Evolutionary conservation across 148 eudicot species (phyloP).

Genomic region (Spergularia bocconei): DNA sequence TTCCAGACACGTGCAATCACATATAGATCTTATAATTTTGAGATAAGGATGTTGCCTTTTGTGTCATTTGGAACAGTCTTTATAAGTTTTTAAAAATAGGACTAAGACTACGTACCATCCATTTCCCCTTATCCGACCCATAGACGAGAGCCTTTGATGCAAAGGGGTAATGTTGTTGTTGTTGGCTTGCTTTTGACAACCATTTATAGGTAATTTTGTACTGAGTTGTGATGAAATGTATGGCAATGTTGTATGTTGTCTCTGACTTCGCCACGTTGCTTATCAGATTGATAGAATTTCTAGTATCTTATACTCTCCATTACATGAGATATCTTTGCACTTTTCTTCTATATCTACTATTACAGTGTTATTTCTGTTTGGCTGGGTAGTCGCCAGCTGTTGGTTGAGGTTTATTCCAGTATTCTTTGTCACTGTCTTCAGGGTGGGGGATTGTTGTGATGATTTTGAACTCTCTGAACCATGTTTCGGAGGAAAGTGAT

Average conservation of each 20-base stretch:
- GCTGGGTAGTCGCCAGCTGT: neutral
- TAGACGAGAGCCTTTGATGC: too few species aligned
- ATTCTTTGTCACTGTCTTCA: too few species aligned
- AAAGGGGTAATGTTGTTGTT: neutral
- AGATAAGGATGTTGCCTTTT: neutral
- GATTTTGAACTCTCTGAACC: neutral
- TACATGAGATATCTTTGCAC: neutral
- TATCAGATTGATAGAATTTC: neutral
- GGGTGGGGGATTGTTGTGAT: neutral
- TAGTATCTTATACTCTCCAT: neutral
- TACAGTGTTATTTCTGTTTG: slow-evolving; percentile 3
- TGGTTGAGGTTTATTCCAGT: neutral
- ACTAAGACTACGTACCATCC: too few species aligned
- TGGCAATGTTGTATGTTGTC: neutral
- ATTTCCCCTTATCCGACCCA: too few species aligned
- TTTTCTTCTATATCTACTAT: neutral
- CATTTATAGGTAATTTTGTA: slow-evolving; percentile 8
- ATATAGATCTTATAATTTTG: neutral
- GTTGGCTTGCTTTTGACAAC: slow-evolving; percentile 15
- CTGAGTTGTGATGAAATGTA: slow-evolving; percentile 9
- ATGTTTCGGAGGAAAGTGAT: neutral
- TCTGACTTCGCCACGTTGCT: slow-evolving; percentile 1
- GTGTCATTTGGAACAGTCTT: too few species aligned
- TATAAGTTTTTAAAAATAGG: too few species aligned
- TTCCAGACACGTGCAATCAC: slow-evolving; percentile 16